Evolutionary conservation across 352 stramenopile species (phyloP).

Genomic region (Phytophthora cryptogea): DNA sequence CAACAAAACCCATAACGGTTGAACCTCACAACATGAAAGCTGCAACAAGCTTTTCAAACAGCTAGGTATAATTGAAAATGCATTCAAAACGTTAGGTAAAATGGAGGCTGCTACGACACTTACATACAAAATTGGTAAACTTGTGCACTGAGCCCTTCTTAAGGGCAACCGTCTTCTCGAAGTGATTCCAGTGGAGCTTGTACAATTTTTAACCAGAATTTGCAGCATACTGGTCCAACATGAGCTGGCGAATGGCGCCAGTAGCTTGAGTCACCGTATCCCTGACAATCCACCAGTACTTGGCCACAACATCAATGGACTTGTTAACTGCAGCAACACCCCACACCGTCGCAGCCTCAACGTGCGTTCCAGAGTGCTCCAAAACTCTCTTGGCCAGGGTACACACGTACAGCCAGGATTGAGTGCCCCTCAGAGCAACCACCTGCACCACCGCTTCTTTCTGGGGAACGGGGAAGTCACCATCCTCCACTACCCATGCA

Average conservation of each 20-base stretch:
- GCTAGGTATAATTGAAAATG: background rate
- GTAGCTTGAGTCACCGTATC: slow-evolving; percentile 4
- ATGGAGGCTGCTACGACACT: background rate
- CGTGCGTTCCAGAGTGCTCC: slow-evolving; percentile 12
- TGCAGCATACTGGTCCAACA: slow-evolving; percentile 15
- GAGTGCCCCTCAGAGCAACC: slow-evolving; percentile 19
- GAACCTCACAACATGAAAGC: too few species aligned
- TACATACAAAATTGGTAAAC: background rate
- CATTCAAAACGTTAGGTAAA: background rate
- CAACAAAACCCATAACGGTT: background rate
- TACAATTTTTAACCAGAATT: background rate
- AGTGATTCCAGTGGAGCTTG: background rate
- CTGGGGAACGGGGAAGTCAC: background rate
- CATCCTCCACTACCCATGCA: slow-evolving; percentile 19
- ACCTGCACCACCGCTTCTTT: slow-evolving; percentile 19
- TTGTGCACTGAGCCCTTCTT: background rate
- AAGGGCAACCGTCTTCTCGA: background rate
- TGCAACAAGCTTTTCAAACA: too few species aligned
- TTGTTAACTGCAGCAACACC: background rate
- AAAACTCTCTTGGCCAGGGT: slow-evolving; percentile 10
- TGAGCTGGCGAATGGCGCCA: slow-evolving; percentile 5
- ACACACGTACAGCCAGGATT: slow-evolving; percentile 29
- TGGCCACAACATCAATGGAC: background rate
- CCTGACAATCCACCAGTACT: slow-evolving; percentile 17
- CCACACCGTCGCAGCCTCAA: slow-evolving; percentile 13